Conservation (phyloP, 2,329 filamentous ascomycete species). For the Tetracladium maxilliforme region DNA sequence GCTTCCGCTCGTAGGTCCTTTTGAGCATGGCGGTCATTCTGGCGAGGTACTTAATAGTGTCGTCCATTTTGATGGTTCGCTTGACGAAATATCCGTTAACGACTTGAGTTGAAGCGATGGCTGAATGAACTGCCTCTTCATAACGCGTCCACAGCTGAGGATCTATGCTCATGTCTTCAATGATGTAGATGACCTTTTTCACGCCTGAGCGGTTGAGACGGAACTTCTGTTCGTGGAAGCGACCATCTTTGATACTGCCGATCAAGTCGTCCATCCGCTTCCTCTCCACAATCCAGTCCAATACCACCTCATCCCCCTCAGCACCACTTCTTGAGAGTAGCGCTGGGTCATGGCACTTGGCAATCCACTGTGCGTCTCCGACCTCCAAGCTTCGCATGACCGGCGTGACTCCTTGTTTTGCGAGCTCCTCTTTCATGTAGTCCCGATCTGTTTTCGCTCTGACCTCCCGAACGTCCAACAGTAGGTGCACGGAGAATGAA, state of each 20-base stretch:
- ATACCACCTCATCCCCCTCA: constrained; percentile 54
- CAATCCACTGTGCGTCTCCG: constrained; percentile 69
- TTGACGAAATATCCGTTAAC: constrained; percentile 71
- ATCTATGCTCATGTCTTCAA: constrained; percentile 57
- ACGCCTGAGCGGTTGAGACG: constrained; percentile 57
- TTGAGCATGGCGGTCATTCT: constrained; percentile 57
- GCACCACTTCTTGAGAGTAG: constrained; percentile 39
- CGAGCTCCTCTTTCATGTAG: constrained; percentile 60
- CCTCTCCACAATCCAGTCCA: constrained; percentile 71
- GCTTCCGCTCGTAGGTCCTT: constrained; percentile 42
- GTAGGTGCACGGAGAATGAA: constrained; percentile 56
- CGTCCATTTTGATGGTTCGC: constrained; percentile 59
- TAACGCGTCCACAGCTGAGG: constrained; percentile 36
- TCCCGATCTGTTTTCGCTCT: constrained; percentile 59
- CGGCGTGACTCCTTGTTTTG: constrained; percentile 48
- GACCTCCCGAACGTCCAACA: constrained; percentile 64
- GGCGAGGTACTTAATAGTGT: constrained; percentile 62
- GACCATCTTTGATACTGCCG: constrained; percentile 67
- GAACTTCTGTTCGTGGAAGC: constrained; percentile 77
- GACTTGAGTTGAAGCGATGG: constrained; percentile 64
- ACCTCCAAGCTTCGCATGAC: constrained; percentile 56
- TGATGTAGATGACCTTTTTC: constrained; percentile 64
- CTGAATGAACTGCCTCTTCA: constrained; percentile 53
- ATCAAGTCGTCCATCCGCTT: constrained; percentile 71
- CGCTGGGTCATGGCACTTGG: constrained; percentile 47